Conservation (phyloP, 2,329 filamentous ascomycete genomes). For the Neophaeococcomyces mojaviensis region DNA sequence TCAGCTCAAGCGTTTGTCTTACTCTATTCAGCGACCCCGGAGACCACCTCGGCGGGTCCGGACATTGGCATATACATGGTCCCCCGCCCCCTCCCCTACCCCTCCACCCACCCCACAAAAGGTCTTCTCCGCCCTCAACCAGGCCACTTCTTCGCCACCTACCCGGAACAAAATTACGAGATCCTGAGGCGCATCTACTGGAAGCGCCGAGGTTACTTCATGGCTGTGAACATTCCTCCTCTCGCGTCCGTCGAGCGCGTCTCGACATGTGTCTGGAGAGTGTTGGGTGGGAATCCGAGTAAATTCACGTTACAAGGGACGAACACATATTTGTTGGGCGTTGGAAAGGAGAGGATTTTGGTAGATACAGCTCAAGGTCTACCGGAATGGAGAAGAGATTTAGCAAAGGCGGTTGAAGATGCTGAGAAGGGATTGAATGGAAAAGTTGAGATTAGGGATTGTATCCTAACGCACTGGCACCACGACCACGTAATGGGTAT, state of each 20-base stretch:
- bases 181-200: slow-evolving; percentile 9
- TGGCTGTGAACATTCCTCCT: slow-evolving; percentile 55
- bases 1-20: too few species aligned
- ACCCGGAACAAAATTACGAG: slow-evolving; percentile 4
- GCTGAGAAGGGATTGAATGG: slow-evolving; percentile 42
- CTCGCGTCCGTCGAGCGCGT: slow-evolving; percentile 71
- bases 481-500: slow-evolving; percentile 76
- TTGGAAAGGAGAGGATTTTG: slow-evolving; percentile 63
- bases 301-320: slow-evolving; percentile 73
- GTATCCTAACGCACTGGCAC: slow-evolving; percentile 88
- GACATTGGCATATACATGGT: not conserved
- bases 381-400: slow-evolving; percentile 60
- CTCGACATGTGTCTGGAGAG: slow-evolving; percentile 69
- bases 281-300: slow-evolving; percentile 83
- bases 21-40: too few species aligned
- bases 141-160: slow-evolving; percentile 10
- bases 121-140: not conserved
- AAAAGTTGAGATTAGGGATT: slow-evolving; percentile 58
- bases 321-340: slow-evolving; percentile 89
- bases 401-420: slow-evolving; percentile 53
- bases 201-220: slow-evolving; percentile 27
- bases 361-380: slow-evolving; percentile 86
- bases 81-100: slow-evolving; percentile 5
- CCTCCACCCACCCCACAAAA: slow-evolving; percentile 8
- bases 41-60: too few species aligned